Evolutionary conservation across 176 grass and related monocot genomes (phyloP).

Genomic region (Phoenix roebelenii): DNA sequence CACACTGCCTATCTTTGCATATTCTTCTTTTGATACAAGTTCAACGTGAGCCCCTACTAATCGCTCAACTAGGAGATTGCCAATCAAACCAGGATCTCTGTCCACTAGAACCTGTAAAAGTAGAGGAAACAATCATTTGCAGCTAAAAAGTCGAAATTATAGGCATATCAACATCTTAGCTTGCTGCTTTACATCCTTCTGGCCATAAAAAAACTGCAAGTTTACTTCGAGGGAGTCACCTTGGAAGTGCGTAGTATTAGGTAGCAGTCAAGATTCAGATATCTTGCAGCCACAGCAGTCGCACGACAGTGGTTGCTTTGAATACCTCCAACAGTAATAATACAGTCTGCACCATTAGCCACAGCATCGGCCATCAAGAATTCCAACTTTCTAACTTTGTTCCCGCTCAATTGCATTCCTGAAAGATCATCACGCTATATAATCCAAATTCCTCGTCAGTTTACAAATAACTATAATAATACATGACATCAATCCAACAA

Average conservation of each 20-base stretch:
- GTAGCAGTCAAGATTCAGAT: slow-evolving; percentile 87
- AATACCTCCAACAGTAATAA: slow-evolving; percentile 89
- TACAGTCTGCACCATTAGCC: slow-evolving; percentile 43
- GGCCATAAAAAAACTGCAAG: too few relatives aligned
- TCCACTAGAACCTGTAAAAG: slow-evolving; percentile 68
- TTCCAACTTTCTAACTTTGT: slow-evolving; percentile 92
- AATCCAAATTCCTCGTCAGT: slow-evolving; percentile 14
- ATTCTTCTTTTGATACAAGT: slow-evolving; percentile 91
- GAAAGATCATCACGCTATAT: slow-evolving; percentile 80
- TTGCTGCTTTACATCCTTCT: too few relatives aligned
- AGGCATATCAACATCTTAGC: too few relatives aligned
- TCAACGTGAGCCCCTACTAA: slow-evolving; percentile 81
- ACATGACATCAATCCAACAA: background rate
- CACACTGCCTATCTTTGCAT: slow-evolving; percentile 78
- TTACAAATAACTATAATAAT: background rate
- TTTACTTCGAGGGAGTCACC: slow-evolving; percentile 19
- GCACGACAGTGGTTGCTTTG: slow-evolving; percentile 95
- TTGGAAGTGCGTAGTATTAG: slow-evolving; percentile 85
- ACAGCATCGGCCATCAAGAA: slow-evolving; percentile 76
- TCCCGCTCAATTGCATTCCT: slow-evolving; percentile 92
- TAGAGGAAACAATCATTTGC: too few relatives aligned
- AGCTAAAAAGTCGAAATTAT: too few relatives aligned
- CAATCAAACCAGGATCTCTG: slow-evolving; percentile 73
- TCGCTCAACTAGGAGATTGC: slow-evolving; percentile 91
- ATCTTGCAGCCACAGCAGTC: slow-evolving; percentile 74